Base-by-base conservation (phyloP, 805 yeast genomes). In the Vanderwaltozyma polyspora region DNA sequence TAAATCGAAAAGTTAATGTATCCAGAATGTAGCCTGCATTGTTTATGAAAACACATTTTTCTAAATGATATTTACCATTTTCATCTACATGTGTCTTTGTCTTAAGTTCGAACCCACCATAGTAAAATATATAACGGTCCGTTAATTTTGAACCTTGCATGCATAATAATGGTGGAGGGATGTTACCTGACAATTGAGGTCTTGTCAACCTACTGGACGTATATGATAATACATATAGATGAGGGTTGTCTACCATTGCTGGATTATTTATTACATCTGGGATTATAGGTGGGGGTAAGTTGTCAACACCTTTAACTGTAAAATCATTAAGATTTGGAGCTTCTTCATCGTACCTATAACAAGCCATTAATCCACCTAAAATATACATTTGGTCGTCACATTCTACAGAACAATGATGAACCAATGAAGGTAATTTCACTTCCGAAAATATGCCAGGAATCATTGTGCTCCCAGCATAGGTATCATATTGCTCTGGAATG, bases 61-160 rank as follows among this genome's bases (percentile, higher is more conserved):
- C 61, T n/a, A 65, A 42, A 11, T 31, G 33, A 21, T 48, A 59
- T 46, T 39, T 62, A 32, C 67, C 69, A 38, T 36, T 52, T 9
- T 39, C 42, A 28, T 43, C 45, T 11, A 51, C 42, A 10, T 40
- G 35, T 9, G 59, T 51, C 15, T 60, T 56, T 12, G 55, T 55
- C n/a, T 64, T 63, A 4, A 48, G 39, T 46, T 68, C 70, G 49
- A 78, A 71, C 0, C 91, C 93, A 6, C 89, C 93, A 47, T 71
- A 78, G 40, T 67, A 66, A 42, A 79, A 66, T n/a, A 74, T 63
- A 43, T 76, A 76, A 25, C 73, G 55, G 14, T 66, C 60, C 3
- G 80, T 68, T 5, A 80, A 56, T 36, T 54, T 63, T 6, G 72
- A 62, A 6, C 70, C 66, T 7, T 63, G 45, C 49, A 74, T 59